Evolutionary conservation across 495 filamentous ascomycete genomes (phyloP), one percentile per base, ranked within the genome.

Genomic region (Aspergillus indologenus): DNA sequence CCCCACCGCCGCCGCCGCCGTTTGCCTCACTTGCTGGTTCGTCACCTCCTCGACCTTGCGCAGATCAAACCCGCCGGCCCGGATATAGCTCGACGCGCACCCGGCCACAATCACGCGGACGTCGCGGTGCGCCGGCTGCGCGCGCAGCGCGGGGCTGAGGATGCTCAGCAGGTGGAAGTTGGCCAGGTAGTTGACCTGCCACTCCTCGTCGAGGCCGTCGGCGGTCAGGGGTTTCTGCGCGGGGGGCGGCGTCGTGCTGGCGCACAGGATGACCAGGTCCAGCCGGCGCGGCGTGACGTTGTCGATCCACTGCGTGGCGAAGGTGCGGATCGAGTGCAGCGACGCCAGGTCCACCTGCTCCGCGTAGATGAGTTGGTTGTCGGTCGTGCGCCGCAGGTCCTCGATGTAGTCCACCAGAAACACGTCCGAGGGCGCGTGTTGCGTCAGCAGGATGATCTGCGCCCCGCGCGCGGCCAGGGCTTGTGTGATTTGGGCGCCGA

Each of bases 231-330:
- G 69, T 43, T 77, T 68, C 19, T 77, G 2, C 78, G 82, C 19
- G 1, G 91, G 84, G 0, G 89, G 93, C 44, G 89, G 71, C 1
- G 68, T 64, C 0, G 87, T 87, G 40, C 86, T 86, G 4, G 85
- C 94, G 71, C 91, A 95, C 18, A 97, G 81, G 46, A 99, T 85
- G 21, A 99, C 75, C 85, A 93, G 91, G 71, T 99, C 94, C 5
- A 99, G 78, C n/a, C 94, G 84, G 42, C 94, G 84, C 20, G 92
- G 89, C 0, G 95, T 92, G 24, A 86, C 83, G 69, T 98, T 99
- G 72, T 99, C 92, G 63, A 98, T 89, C 91, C 95, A 99, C 75
- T 92, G 92, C 2, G 94, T 99, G n/a, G 94, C 94, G 68, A 99
- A 99, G 58, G 86, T 79, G 22, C 94, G 90, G 57, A 99, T 86